A percentile compares a stretch with the other conserved stretches of the same genome.
Evolutionary conservation across 768 basidiomycete genomes (phyloP).

Genomic region (Suillus occidentalis): DNA sequence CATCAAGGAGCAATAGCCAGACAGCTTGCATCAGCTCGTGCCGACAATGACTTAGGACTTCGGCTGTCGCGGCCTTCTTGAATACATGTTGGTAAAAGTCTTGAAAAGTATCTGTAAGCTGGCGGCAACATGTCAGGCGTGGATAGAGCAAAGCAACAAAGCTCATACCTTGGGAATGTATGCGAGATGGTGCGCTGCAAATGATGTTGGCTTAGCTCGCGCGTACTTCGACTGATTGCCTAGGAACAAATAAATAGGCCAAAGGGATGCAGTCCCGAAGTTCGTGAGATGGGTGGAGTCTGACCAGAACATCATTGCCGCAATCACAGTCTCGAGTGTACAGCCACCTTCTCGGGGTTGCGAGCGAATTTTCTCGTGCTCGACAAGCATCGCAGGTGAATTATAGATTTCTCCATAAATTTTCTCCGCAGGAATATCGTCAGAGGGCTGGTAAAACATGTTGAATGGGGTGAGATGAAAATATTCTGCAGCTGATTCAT

Average conservation of each 20-base stretch:
- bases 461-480: too few species aligned
- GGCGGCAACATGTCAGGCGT: too few species aligned
- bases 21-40: too few species aligned
- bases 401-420: constrained; percentile 56
- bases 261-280: constrained; percentile 17
- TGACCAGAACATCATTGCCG: constrained; percentile 25
- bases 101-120: too few species aligned
- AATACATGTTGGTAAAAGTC: too few species aligned
- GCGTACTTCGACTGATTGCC: constrained; percentile 10
- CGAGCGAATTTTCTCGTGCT: constrained; percentile 58
- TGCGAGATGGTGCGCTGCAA: constrained; percentile 21
- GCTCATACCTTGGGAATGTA: constrained; percentile 16
- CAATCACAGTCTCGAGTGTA: constrained; percentile 18
- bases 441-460: too few species aligned
- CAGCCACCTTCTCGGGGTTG: constrained; percentile 8
- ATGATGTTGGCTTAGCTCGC: constrained; percentile 5
- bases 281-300: constrained; percentile 23
- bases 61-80: too few species aligned
- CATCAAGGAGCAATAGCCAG: constrained; percentile 22
- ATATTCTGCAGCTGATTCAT: too few species aligned
- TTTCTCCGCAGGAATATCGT: constrained; percentile 40
- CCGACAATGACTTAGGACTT: too few species aligned
- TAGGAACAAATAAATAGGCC: constrained; percentile 18
- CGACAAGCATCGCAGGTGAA: constrained; percentile 25
- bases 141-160: too few species aligned